Base-by-base conservation (phyloP, 2,329 filamentous ascomycete species). In the Drechslera avenae region DNA sequence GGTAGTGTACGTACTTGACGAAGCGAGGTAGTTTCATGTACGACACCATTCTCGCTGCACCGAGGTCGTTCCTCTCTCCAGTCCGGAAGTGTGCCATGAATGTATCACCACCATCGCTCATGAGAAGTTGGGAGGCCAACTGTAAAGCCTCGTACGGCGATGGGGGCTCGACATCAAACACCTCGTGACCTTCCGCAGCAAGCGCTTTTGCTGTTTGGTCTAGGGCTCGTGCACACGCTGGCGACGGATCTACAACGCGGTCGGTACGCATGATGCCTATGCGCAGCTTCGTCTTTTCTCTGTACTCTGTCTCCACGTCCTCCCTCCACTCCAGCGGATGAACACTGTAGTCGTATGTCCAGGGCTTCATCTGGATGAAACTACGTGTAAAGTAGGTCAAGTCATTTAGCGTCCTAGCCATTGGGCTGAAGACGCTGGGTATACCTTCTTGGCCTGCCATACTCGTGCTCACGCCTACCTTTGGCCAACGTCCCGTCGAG, bases 381-480 rank as follows among this genome's bases (percentile, higher is more conserved):
- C 85, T 83, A 44, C 86, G 85, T 3, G 90, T 89, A 72, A 97
- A 97, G 75, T 96, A 96, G 1, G 82, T 82, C 54, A 97, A 76
- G 67, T 97, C 92, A 56, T 86, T 83, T 51, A 96, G 75, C 0
- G 91, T 96, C 45, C 91, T 83, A 2, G 92, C 85, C 93, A 97
- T 97, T 4, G 92, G 92, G 50, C 89, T 93, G 75, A 92, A 96
- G 16, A 96, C 91, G 57, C 88, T 90, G 1, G 90, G 86, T 26
- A 97, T 86, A 0, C 91, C 92, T 69, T 97, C 93, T 70, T 97
- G 91, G 0, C 93, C 93, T 0, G 89, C 86, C 91, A 96, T 96
- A 63, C 88, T 92, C 0, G 92, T 96, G 54, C 83, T 84, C 69
- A 91, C 86, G 8, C 91, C 91, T 34, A 84, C 81, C 73, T 95